These are phyloP conservation scores for Coccomyxa sp. DNA, from an alignment of 139 green algal genomes.

Conservation along the genomic window DNA sequence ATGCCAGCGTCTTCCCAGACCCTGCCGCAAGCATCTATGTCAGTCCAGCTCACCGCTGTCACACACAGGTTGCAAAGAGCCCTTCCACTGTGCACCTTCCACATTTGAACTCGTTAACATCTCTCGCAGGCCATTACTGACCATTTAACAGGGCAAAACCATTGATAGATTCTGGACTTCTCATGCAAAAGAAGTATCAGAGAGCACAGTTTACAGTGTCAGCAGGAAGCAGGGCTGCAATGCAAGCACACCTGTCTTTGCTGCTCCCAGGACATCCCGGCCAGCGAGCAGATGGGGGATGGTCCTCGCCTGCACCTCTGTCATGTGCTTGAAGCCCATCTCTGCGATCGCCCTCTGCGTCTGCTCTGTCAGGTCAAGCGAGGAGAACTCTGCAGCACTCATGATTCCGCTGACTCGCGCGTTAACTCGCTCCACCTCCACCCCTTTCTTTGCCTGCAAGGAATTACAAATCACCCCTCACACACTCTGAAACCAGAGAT, in stretches of 20 bases:
- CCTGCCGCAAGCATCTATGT: conserved; percentile 35
- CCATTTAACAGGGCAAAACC: too few relatives aligned
- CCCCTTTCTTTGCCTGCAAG: background rate
- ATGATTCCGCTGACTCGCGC: conserved; percentile 59
- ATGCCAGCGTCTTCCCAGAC: conserved; percentile 98
- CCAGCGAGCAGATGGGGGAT: conserved; percentile 90
- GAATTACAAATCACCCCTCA: background rate
- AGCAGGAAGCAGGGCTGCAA: too few relatives aligned
- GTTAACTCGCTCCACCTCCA: background rate
- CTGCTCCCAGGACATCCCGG: conserved; percentile 90
- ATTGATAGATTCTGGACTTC: too few relatives aligned
- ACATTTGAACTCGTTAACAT: too few relatives aligned
- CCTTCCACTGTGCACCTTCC: too few relatives aligned
- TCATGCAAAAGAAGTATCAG: too few relatives aligned
- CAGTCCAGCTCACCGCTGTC: too few relatives aligned
- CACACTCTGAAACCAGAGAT: background rate
- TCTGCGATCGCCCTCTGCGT: conserved; percentile 53
- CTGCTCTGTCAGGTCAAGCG: conserved; percentile 62
- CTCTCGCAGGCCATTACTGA: too few relatives aligned
- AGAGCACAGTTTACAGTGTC: too few relatives aligned
- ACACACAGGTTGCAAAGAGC: too few relatives aligned
- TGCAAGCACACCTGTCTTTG: conserved; percentile 67
- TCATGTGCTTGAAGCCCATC: conserved; percentile 87
- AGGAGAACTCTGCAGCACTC: conserved; percentile 59
- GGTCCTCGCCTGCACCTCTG: conserved; percentile 91